phyloP scores from a whole-genome alignment of 2,329 filamentous ascomycete genomes.

The Onygenales sp. region DNA sequence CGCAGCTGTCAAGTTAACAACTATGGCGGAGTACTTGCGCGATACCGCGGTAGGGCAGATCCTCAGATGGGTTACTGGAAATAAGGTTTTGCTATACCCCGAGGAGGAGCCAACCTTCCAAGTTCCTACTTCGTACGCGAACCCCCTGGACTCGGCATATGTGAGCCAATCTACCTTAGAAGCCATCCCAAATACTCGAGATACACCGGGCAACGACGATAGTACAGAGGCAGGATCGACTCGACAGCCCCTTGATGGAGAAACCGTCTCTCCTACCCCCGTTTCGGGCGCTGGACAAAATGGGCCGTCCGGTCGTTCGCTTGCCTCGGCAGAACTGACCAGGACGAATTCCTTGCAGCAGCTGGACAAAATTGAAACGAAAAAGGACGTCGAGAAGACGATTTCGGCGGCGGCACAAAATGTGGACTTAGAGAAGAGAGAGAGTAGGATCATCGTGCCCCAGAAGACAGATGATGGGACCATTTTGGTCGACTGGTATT shows the following conservation, averaged over 20 bases:
- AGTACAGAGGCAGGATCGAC: neutral
- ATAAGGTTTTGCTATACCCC: slow-evolving; percentile 32
- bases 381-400: neutral
- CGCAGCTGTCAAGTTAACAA: neutral
- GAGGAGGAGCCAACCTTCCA: slow-evolving; percentile 30
- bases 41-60: slow-evolving; percentile 34
- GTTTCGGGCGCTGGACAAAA: neutral
- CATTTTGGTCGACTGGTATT: slow-evolving; percentile 46
- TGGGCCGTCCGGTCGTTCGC: neutral
- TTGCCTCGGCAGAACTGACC: neutral
- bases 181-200: too few relatives aligned
- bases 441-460: neutral
- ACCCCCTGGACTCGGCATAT: neutral
- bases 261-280: neutral
- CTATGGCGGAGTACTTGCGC: slow-evolving; percentile 28
- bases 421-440: neutral
- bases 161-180: neutral
- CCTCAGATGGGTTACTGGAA: slow-evolving; percentile 30
- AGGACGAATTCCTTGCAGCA: too few relatives aligned
- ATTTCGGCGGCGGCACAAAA: neutral
- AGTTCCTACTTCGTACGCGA: neutral
- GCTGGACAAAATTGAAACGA: neutral
- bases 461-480: neutral
- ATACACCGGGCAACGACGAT: neutral
- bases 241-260: neutral